Evolutionary conservation across 257 asterid species (phyloP), one percentile per base, ranked within the genome.

Genomic region (Fraxinus cuspidata): DNA sequence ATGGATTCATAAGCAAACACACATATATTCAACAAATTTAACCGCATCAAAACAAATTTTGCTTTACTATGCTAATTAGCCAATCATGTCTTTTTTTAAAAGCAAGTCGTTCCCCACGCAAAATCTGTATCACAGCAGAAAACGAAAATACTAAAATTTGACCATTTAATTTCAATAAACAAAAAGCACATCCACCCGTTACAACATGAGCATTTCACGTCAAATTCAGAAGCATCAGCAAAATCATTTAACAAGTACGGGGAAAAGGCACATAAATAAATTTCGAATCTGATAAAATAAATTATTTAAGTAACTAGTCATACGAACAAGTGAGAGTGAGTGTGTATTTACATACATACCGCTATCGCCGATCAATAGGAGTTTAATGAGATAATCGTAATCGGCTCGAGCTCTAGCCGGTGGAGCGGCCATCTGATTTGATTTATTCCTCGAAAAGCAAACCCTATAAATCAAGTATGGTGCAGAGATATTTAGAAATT

Each of bases 381-480:
- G 94, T 78, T 90, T 90, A 81, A 90, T 90, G 80, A 88, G 92
- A 58, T 81, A 88, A 85, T 90, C 92, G 76, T 90, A 90, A 86
- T 90, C 94, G 49, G 94, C 94, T 74, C 94, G 89, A 82, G 92
- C 94, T 85, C 94, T 83, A 77, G 91, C 89, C 80, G 94, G 92
- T 77, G 91, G 84, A 78, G 89, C 92, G 69, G 92, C 94, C 92
- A 90, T 86, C 86, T 79, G 84, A 86, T 78, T 75, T 77, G 74
- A 83, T 85, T 72, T 68, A 38, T 66, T 74, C 80, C 82, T 71
- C 73, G 74, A 74, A 76, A 78, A 83, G 77, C 77, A 84, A 84
- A 84, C 82, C 88, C 89, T 80, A 89, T 74, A 81, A 84, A 23
- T 12, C 19, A 56, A 73, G 42, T 70, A 71, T 69, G 53, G 23